Evolutionary conservation across 2,329 filamentous ascomycete species (phyloP), one percentile per base, ranked within the genome.

Genomic region (Lizonia empirigonia): DNA sequence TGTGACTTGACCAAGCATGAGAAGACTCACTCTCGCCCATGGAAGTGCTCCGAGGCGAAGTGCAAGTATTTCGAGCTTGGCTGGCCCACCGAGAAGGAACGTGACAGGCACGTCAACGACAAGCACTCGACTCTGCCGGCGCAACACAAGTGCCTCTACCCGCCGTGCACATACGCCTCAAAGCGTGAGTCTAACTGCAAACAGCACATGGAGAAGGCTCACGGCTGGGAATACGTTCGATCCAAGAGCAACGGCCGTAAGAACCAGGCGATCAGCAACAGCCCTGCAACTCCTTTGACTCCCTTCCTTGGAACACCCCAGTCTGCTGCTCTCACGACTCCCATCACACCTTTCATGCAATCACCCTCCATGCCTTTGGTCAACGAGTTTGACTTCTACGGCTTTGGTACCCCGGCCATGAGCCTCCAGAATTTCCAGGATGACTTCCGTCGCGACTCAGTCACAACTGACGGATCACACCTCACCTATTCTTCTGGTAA

Each of bases 1-100:
- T 97, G 94, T 75, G 94, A 99, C 73, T 80, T 97, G 52, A 97
- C 91, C 61, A 97, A 97, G 80, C 94, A 99, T 76, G 89, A 96
- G 78, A 99, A 97, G 81, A 97, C 93, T 0, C 94, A 99, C 74
- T 91, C 90, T 48, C 89, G 94, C 27, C 94, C 93, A 8, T 97
- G 90, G 89, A 99, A 99, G 79, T 99, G 94, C 75, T 83, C 86
- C 6, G 80, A 90, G 18, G 69, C 82, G 32, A 86, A 84, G 36
- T 97, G 94, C 88, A 96, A 95, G 72, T 97, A 96, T 74, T 85
- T 89, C 72, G 83, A 88, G 26, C 85, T 89, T 64, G 94, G 94
- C 40, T 97, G 93, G 89, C 93, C 94, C 4, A 97, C 94, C 0
- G 92, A 97, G 76, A 97, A 99, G 77, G 94, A 97, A 77, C 89